Evolutionary conservation across 2,329 filamentous ascomycete genomes (phyloP).

Genomic region (Claviceps lovelessii): DNA sequence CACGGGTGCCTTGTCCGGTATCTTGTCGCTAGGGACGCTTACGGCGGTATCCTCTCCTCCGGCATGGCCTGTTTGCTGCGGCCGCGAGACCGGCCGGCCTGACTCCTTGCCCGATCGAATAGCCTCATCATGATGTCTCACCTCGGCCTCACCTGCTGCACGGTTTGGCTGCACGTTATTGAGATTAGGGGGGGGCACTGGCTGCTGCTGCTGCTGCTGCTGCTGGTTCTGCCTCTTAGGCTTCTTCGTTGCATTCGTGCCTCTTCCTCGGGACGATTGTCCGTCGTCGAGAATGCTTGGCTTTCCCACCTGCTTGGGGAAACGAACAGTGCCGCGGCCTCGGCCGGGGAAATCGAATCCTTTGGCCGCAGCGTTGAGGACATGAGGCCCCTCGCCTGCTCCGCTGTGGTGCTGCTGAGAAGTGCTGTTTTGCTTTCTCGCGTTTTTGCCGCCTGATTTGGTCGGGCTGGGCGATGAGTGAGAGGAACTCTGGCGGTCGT

Average conservation of each 20-base stretch:
- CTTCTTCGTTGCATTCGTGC: not conserved
- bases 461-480: not conserved
- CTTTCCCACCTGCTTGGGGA: not conserved
- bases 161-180: not conserved
- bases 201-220: not conserved
- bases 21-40: not conserved
- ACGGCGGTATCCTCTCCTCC: not conserved
- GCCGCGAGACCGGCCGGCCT: not conserved
- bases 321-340: constrained; percentile 1
- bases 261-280: not conserved
- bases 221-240: not conserved
- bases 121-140: not conserved
- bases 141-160: not conserved
- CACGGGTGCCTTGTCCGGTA: not conserved
- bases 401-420: not conserved
- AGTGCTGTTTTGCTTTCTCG: not conserved
- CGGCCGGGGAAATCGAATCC: not conserved
- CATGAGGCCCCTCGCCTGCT: not conserved
- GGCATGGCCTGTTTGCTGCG: not conserved
- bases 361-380: not conserved
- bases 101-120: not conserved
- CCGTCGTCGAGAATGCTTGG: not conserved
- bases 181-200: not conserved
- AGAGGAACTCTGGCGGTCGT: not conserved
- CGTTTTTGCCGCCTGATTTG: not conserved